Evolutionary conservation across 2,329 filamentous ascomycete genomes (phyloP), one percentile per base, ranked within the genome.

Genomic region (Furcasterigmium sp.): DNA sequence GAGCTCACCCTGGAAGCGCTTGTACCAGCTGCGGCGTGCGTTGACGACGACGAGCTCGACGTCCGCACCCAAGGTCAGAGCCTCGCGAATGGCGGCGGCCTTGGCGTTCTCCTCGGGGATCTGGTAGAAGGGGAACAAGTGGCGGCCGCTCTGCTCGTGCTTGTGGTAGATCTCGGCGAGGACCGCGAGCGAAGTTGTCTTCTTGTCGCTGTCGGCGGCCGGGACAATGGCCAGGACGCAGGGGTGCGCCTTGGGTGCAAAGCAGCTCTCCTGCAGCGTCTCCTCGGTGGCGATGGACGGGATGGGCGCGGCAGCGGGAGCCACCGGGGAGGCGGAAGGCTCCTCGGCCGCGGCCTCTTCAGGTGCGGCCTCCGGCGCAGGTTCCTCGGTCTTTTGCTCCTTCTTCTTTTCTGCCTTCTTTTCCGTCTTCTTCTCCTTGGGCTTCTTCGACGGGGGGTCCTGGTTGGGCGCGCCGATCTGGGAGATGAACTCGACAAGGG

Each of bases 21-120:
- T 84, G 79, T 84, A 94, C 93, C 93, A 98, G 34, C 78, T 76
- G 42, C 90, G 82, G 56, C 91, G 89, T 25, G 80, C 85, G 62
- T 96, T 96, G 46, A 95, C 63, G 14, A 90, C 90, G 43, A 97
- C 72, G 36, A 97, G 66, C 57, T 91, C 82, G 14, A 89, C 69
- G 7, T 79, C 68, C 2, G 70, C 68, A 1, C 65, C 62, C 18
- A 96, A 71, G 1, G 71, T 76, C 15, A 96, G 77, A n/a, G 73
- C 69, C 32, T 73, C 66, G 44, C 81, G 70, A 5, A 91, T 62
- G 13, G 48, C 26, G 21, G 46, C 42, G 4, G 55, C 51, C 29
- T 58, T 53, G 19, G 55, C 55, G 3, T 69, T 47, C 29, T 73
- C 69, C 34, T 70, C 69, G 11, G 87, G 78, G 0, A 97, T 72